Evolutionary conservation across 2,329 filamentous ascomycete genomes (phyloP), one percentile per base, ranked within the genome.

Genomic region (Pseudocercospora fijiensis): DNA sequence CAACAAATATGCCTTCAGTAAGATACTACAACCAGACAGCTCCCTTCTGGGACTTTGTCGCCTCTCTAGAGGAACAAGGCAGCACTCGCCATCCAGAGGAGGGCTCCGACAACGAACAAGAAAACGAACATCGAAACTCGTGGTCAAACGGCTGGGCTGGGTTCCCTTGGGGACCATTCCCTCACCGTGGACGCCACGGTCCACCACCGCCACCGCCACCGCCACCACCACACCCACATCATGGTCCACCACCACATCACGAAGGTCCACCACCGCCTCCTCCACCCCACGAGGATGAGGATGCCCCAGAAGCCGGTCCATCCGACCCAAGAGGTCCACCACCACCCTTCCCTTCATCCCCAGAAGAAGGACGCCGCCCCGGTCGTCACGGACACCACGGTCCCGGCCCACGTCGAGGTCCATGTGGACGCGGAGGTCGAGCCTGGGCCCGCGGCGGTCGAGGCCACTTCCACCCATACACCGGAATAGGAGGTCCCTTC

Each of bases 11-110:
- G 83, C 80, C 83, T 71, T 81, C 81, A 68, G 76, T 85, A 64
- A 78, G 79, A 63, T 82, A 84, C 72, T 79, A 84, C 76, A 84
- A 85, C 63, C 78, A 81, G 61, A 79, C 78, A 4, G 78, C 80
- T 69, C 81, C 83, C 58, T 84, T 86, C 72, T 85, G 84, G 84
- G 83, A 86, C 72, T 83, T 82, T 64, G 69, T 85, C 59, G 78
- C 81, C 58, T 77, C 75, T 65, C 76, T 86, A 11, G 83, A 85
- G 67, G 76, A 80, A 60, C 75, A 79, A 73, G 78, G 77, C 60
- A 47, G 61, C 56, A 62, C 56, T 63, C 74, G 76, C 58, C 73
- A 71, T 57, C 72, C 72, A 60, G 68, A 71, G 22, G 65, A 69
- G 26, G 18, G 37, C 10, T 65, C 63, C 56, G 75, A 74, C 65